Evolutionary conservation across 305 asterid species (phyloP).

Genomic region (Rubia balearica): DNA sequence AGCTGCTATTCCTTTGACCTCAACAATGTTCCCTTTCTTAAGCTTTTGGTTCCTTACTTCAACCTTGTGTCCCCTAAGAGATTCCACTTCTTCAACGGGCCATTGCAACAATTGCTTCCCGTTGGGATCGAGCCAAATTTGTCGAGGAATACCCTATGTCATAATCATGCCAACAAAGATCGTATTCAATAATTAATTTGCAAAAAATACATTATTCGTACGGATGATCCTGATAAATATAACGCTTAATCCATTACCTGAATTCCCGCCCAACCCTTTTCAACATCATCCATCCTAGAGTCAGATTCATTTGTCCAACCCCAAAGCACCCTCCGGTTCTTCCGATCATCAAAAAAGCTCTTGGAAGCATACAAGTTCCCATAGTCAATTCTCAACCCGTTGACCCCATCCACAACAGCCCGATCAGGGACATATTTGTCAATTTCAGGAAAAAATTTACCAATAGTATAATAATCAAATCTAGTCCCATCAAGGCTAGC

Average conservation of each 20-base stretch:
- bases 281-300: conserved; percentile 19
- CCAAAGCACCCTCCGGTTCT: conserved; percentile 33
- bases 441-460: conserved; percentile 14
- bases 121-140: conserved; percentile 29
- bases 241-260: conserved; percentile 16
- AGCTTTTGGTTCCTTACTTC: conserved; percentile 20
- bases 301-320: conserved; percentile 42
- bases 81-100: conserved; percentile 36
- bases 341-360: conserved; percentile 30
- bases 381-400: conserved; percentile 35
- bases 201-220: neutral
- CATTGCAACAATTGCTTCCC: conserved; percentile 37
- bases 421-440: conserved; percentile 26
- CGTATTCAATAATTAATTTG: neutral
- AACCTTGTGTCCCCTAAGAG: conserved; percentile 24
- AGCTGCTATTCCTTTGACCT: conserved; percentile 35
- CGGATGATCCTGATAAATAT: neutral
- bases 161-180: neutral
- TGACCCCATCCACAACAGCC: conserved; percentile 21
- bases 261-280: conserved; percentile 44
- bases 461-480: conserved; percentile 36
- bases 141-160: conserved; percentile 25
- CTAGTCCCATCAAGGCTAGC: conserved; percentile 32
- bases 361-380: conserved; percentile 44
- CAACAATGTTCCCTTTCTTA: conserved; percentile 22